Evolutionary conservation across 1,284 basidiomycete genomes (phyloP), one percentile per base, ranked within the genome.

Genomic region (Leccinum griseonigrum): DNA sequence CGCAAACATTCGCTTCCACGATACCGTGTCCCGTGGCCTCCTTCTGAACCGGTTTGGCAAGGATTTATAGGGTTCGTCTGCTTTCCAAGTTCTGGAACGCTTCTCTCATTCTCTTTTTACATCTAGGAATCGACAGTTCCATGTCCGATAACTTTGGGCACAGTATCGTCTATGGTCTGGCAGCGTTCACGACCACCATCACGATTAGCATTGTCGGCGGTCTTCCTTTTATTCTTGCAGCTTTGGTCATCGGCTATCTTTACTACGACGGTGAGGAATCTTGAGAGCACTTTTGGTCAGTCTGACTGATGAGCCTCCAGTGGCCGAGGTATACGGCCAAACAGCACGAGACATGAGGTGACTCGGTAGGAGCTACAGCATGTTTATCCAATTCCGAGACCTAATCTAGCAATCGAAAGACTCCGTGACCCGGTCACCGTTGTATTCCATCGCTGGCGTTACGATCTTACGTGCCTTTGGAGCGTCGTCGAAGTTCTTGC

Each of bases 1-100:
- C 68, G 95, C 96, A 1, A 88, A 94, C 50, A 88, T 97, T 57
- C 86, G 95, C 29, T 97, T 97, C 83, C 95, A 97, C 70, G 95
- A 98, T 71, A 97, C 94, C 0, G 87, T 94, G 3, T 92, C 90
- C 56, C 85, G 93, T 53, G 95, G 95, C 7, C 85, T 94, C 13
- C 78, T 96, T 7, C 77, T 96, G 43, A 96, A 97, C 72, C 83
- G 95, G 43, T 97, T 97, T 68, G 93, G 94, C 48, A 97, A 97
- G 74, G 95, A 97, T 72, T 93, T 97, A 62, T 95, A 97, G 79
- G 91, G 88, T 86, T 63, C n/a, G 68, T 57, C 14, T 38, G 8
- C n/a, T 40, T 22, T 22, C 6, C 22, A 11, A n/a, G 26, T 9
- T 52, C 31, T 53, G 14, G 10, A 28, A 16, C 14, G 11, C 18